Base-by-base conservation (phyloP, 495 filamentous ascomycete species). In the Penicillium bialowiezense region DNA sequence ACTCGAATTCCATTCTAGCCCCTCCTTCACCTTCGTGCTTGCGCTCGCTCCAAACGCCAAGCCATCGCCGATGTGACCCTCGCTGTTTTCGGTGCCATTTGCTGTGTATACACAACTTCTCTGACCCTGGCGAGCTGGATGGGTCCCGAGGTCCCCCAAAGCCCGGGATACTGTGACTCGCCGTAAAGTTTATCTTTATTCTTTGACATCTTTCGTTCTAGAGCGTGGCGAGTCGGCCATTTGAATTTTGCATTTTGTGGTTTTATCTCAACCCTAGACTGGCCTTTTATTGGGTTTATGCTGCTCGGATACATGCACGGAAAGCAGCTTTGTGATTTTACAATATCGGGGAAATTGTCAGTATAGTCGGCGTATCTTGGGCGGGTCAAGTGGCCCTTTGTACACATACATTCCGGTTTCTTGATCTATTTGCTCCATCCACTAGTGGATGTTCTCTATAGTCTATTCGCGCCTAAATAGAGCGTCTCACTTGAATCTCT, bases 51-150 rank as follows among this genome's bases (percentile, higher is more conserved):
- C 18, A 67, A 64, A 34, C 68, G 76, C 44, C 85, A 88, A 54
- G 83, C 80, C 50, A 68, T 80, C 15, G 74, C 84, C 5, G 91
- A 97, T 56, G 76, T 95, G 23, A 58, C 68, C 0, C 80, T 98
- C 14, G 83, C 87, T 56, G 69, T 86, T 49, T 91, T 97, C 58
- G 93, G 93, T 20, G 75, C 88, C 43, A 67, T 88, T 17, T 87
- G 87, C 46, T 97, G 97, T 83, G 78, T 79, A 7, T 98, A 97
- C 65, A 97, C 95, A 0, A 97, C 91, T 1, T 68, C 75, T 7
- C 69, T 97, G 55, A 97, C 93, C 5, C 66, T 95, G 15, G 76
- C 81, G 63, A 91, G 86, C 65, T 98, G 93, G 93, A 78, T 86
- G n/a, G 58, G 65, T 13, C 76, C 70, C 24, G 55, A 53, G 2